These are phyloP conservation scores for Kwoniella botswanensis DNA, from an alignment of 768 basidiomycete species.

Conservation along the genomic window DNA sequence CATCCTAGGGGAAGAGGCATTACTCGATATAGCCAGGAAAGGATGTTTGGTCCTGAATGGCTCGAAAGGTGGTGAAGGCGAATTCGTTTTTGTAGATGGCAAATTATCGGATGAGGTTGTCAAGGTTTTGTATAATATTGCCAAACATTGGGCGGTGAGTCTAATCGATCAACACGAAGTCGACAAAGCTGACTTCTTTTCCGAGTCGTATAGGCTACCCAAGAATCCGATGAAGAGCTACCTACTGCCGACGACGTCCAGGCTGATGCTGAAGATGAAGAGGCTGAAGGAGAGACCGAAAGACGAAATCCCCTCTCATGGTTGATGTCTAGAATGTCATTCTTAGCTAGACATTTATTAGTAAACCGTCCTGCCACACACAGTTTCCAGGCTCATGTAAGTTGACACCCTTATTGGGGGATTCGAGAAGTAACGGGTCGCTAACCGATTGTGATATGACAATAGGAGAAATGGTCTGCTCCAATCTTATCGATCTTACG, in stretches of 20 bases:
- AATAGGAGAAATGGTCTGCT: slow-evolving; percentile 78
- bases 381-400: slow-evolving; percentile 23
- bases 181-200: neutral
- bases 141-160: slow-evolving; percentile 69
- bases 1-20: slow-evolving; percentile 31
- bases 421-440: no score
- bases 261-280: slow-evolving; percentile 38
- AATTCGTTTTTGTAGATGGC: slow-evolving; percentile 62
- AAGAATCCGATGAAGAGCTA: neutral
- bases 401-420: neutral
- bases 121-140: slow-evolving; percentile 91
- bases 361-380: slow-evolving; percentile 48
- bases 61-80: slow-evolving; percentile 71
- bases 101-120: slow-evolving; percentile 68
- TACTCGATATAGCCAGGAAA: slow-evolving; percentile 75
- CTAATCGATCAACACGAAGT: neutral
- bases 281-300: slow-evolving; percentile 46
- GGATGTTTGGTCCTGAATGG: slow-evolving; percentile 80
- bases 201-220: neutral
- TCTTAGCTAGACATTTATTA: slow-evolving; percentile 65
- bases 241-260: slow-evolving; percentile 29
- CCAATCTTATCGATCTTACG: slow-evolving; percentile 79
- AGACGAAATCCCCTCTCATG: slow-evolving; percentile 70
- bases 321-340: slow-evolving; percentile 93
- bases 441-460: neutral